These are phyloP conservation scores for Fusarium citri DNA, from an alignment of 2,329 filamentous ascomycete species.

Conservation along the genomic window DNA sequence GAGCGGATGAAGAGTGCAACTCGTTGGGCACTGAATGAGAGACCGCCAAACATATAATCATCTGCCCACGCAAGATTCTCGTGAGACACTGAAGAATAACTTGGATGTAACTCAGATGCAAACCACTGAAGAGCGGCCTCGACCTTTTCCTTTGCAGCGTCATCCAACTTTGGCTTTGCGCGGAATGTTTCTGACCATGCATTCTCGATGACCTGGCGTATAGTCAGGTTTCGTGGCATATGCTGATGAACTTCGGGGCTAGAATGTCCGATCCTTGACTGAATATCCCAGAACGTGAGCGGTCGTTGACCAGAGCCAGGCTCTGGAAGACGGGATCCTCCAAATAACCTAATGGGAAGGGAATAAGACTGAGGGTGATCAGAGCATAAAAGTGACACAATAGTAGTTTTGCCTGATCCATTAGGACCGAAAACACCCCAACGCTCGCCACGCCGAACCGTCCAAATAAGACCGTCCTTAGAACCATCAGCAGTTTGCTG, in stretches of 20 bases:
- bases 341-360: constrained; percentile 87
- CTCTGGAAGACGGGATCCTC: constrained; percentile 80
- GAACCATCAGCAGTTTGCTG: constrained; percentile 65
- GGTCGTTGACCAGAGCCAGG: constrained; percentile 73
- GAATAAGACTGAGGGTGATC: constrained; percentile 97
- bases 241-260: constrained; percentile 94
- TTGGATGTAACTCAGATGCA: constrained; percentile 77
- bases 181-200: constrained; percentile 93
- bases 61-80: constrained; percentile 71
- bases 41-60: constrained; percentile 74
- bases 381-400: constrained; percentile 91
- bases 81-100: constrained; percentile 40
- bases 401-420: constrained; percentile 94
- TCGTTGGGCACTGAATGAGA: constrained; percentile 85
- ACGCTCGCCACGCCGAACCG: constrained; percentile 82
- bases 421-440: constrained; percentile 96
- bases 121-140: constrained; percentile 82
- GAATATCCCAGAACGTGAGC: constrained; percentile 92
- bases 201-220: constrained; percentile 82
- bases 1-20: constrained; percentile 86
- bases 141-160: constrained; percentile 68
- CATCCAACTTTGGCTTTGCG: constrained; percentile 72
- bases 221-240: constrained; percentile 81
- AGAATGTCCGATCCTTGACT: constrained; percentile 89
- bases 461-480: constrained; percentile 80